Percentiles rank a stretch among this genome's conserved stretches.
phyloP scores from a whole-genome alignment of 148 eudicot genomes.

The Diospyros lotus region DNA sequence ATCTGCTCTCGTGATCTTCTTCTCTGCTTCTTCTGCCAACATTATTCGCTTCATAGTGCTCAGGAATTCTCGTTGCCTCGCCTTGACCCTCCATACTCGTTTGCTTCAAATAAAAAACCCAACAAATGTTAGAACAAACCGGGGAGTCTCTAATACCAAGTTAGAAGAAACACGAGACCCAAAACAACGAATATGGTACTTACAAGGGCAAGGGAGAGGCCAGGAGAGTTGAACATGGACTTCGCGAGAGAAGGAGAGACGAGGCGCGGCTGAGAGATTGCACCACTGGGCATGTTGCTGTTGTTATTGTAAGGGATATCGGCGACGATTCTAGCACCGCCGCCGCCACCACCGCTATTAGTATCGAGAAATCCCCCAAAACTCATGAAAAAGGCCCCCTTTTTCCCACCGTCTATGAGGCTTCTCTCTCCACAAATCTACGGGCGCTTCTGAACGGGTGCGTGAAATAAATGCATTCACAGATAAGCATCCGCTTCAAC shows the following conservation, averaged over 20 bases:
- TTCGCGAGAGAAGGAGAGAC: conserved; percentile 50
- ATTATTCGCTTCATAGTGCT: conserved; percentile 32
- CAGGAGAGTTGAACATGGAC: conserved; percentile 77
- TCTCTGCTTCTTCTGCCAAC: conserved; percentile 61
- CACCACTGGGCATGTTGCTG: conserved; percentile 49
- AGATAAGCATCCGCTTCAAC: not conserved
- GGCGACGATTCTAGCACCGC: conserved; percentile 40
- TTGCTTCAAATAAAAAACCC: conserved; percentile 32
- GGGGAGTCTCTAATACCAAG: too few species aligned
- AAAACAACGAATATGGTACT: not conserved
- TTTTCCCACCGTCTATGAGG: not conserved
- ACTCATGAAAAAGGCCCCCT: conserved; percentile 56
- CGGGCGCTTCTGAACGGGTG: not conserved
- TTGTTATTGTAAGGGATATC: conserved; percentile 37
- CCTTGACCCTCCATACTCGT: conserved; percentile 56
- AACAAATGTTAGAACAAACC: too few species aligned
- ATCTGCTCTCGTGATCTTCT: conserved; percentile 91
- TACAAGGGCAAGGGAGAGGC: conserved; percentile 93
- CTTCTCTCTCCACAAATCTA: conserved; percentile 10
- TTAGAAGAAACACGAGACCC: not conserved
- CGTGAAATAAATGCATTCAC: not conserved
- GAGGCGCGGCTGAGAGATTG: conserved; percentile 44
- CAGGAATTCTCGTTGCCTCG: conserved; percentile 36
- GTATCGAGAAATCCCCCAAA: conserved; percentile 83
- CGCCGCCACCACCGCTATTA: conserved; percentile 33